phyloP scores from a whole-genome alignment of 768 basidiomycete genomes.

The Gloeophyllum trabeum region DNA sequence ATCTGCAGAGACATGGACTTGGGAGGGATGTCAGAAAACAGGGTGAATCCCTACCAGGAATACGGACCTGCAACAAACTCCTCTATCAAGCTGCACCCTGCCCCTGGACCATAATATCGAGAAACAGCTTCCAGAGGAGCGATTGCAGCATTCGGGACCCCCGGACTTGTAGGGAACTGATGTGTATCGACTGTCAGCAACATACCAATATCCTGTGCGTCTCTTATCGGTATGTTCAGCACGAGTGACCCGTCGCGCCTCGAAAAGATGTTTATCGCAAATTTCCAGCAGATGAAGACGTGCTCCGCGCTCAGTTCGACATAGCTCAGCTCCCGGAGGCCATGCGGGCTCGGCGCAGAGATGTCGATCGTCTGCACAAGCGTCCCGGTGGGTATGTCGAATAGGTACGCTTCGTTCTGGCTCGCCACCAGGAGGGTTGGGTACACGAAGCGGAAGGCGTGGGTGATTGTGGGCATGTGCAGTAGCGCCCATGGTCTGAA shows the following conservation, averaged over 20 bases:
- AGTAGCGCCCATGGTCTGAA: conserved; percentile 58
- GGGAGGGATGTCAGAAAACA: background rate
- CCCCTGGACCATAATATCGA: background rate
- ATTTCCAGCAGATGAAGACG: conserved; percentile 45
- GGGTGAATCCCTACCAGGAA: background rate
- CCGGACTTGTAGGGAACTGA: background rate
- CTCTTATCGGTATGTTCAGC: conserved; percentile 25
- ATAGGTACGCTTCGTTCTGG: conserved; percentile 36
- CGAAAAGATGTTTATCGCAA: conserved; percentile 40
- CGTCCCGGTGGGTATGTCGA: conserved; percentile 44
- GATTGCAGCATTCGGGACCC: background rate
- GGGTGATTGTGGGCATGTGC: conserved; percentile 26
- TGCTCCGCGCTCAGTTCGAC: conserved; percentile 53
- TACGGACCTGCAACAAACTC: background rate
- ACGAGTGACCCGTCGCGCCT: conserved; percentile 32
- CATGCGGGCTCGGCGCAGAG: conserved; percentile 14
- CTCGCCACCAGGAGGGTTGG: conserved; percentile 49
- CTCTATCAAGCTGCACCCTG: background rate
- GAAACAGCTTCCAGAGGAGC: background rate
- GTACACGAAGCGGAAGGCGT: conserved; percentile 58
- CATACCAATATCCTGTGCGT: background rate
- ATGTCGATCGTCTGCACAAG: conserved; percentile 35
- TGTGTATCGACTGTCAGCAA: background rate
- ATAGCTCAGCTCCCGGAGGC: conserved; percentile 32
- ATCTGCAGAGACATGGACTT: conserved; percentile 25